Percentiles rank a stretch among this genome's conserved stretches.
Evolutionary conservation across 176 grass and related monocot genomes (phyloP).

Genomic region (Triticum urartu): DNA sequence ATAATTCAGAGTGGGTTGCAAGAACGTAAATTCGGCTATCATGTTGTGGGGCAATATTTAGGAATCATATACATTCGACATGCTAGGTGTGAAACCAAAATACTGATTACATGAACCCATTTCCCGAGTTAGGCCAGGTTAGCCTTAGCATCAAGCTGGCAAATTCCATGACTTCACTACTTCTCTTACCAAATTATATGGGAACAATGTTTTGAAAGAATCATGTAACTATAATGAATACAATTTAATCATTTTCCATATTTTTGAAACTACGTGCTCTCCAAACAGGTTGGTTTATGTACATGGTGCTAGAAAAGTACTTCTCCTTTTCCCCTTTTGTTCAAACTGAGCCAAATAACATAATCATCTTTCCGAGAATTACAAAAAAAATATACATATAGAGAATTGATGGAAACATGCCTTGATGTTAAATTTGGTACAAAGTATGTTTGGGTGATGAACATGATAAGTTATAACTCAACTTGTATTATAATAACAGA

Average conservation of each 20-base stretch:
- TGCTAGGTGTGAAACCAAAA: not conserved
- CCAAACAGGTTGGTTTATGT: not conserved
- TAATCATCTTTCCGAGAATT: not conserved
- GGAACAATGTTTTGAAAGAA: not conserved
- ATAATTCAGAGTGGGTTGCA: not conserved
- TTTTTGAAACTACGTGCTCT: not conserved
- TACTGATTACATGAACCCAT: not conserved
- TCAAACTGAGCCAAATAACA: not conserved
- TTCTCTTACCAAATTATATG: not conserved
- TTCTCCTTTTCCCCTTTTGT: not conserved
- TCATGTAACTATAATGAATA: not conserved
- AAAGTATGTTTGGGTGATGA: too few species aligned
- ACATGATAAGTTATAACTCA: too few species aligned
- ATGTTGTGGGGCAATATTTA: not conserved
- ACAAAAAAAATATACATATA: not conserved
- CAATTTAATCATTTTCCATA: not conserved
- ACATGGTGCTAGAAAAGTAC: not conserved
- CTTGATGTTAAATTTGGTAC: not conserved
- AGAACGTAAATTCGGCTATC: not conserved
- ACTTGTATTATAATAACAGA: too few species aligned
- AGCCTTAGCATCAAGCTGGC: not conserved
- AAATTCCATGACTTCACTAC: not conserved
- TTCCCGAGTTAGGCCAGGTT: not conserved
- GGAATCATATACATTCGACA: not conserved
- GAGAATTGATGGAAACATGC: not conserved